Conservation (phyloP, 176 grass and related monocot genomes). For the Melocanna baccifera region DNA sequence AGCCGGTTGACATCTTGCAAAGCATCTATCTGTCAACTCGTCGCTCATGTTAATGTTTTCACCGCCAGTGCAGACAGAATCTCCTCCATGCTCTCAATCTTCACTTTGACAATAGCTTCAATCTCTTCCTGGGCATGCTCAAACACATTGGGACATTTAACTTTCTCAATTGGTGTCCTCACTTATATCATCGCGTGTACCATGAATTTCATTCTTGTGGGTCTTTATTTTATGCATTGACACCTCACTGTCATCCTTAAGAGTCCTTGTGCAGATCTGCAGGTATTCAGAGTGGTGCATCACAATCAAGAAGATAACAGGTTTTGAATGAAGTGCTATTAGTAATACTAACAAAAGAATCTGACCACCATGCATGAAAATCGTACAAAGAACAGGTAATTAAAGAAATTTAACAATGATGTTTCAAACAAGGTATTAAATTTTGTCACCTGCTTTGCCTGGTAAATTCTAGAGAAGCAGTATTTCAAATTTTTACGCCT, state of each 20-base stretch:
- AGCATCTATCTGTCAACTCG: not conserved
- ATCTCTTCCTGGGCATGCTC: constrained; percentile 82
- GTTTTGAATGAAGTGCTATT: not conserved
- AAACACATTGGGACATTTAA: constrained; percentile 72
- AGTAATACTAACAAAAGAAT: not conserved
- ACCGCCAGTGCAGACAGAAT: not conserved
- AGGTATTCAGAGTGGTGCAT: not conserved
- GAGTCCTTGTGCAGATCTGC: constrained; percentile 30
- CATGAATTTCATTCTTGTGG: constrained; percentile 64
- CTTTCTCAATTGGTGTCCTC: constrained; percentile 55
- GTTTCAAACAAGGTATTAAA: not conserved
- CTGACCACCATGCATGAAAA: not conserved
- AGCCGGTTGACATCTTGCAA: not conserved
- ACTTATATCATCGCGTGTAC: constrained; percentile 56
- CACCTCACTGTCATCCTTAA: constrained; percentile 32
- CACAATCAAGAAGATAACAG: not conserved
- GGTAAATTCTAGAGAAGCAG: not conserved
- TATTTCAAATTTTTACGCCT: not conserved
- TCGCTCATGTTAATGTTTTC: not conserved
- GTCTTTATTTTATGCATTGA: constrained; percentile 39
- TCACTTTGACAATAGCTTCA: constrained; percentile 61
- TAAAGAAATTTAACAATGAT: not conserved
- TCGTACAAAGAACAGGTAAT: not conserved
- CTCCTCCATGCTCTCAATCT: not conserved
- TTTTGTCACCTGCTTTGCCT: not conserved